Conservation (phyloP, 2,329 filamentous ascomycete species). For the Apiospora kogelbergensis region DNA sequence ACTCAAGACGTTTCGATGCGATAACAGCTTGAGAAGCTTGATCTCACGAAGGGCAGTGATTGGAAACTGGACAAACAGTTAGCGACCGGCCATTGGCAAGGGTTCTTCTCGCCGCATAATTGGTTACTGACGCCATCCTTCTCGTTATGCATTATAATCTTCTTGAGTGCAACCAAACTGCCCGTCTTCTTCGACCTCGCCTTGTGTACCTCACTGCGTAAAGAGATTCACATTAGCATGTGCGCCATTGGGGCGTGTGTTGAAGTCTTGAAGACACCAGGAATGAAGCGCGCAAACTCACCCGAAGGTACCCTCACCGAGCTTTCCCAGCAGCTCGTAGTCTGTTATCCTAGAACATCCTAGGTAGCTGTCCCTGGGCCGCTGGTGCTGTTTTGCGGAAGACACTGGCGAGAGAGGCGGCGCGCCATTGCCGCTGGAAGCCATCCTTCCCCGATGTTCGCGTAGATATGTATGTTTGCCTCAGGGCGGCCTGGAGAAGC, state of each 20-base stretch:
- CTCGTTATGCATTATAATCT: conserved; percentile 99
- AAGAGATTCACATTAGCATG: neutral
- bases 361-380: conserved; percentile 62
- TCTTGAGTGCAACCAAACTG: conserved; percentile 84
- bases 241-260: neutral
- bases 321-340: conserved; percentile 77
- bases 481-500: neutral
- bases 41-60: conserved; percentile 97
- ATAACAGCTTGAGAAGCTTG: conserved; percentile 94
- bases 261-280: neutral
- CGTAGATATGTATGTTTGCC: neutral
- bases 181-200: conserved; percentile 75
- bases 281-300: conserved; percentile 37
- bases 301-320: conserved; percentile 96
- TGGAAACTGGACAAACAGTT: conserved; percentile 64
- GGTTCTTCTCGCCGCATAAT: neutral
- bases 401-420: conserved; percentile 51
- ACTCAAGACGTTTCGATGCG: conserved; percentile 81
- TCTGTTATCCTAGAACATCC: conserved; percentile 84
- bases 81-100: conserved; percentile 15
- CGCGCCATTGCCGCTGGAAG: conserved; percentile 17
- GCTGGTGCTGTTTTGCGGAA: conserved; percentile 57
- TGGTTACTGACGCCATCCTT: conserved; percentile 76
- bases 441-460: neutral
- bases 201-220: conserved; percentile 79